Evolutionary conservation across 129 eudicot species (phyloP).

Genomic region (Tanacetum coccineum): DNA sequence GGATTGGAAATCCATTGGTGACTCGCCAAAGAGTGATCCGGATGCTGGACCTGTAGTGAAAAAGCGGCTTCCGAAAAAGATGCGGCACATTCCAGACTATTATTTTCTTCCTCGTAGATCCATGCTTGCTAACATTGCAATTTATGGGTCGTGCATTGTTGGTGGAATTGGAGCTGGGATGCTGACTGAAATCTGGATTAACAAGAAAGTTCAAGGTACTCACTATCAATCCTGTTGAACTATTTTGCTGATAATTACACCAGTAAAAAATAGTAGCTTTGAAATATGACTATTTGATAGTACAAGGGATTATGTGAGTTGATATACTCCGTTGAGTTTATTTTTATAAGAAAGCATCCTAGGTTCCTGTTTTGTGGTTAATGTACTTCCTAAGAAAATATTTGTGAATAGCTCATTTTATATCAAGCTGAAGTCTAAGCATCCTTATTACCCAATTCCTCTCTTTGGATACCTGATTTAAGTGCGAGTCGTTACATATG

Average conservation of each 20-base stretch:
- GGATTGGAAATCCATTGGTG: conserved; percentile 75
- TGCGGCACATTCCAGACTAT: conserved; percentile 71
- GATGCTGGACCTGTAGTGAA: conserved; percentile 51
- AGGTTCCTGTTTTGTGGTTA: not conserved
- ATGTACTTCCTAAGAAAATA: not conserved
- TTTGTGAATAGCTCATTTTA: not conserved
- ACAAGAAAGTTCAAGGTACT: conserved; percentile 85
- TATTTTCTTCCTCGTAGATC: conserved; percentile 90
- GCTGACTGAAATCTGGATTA: conserved; percentile 81
- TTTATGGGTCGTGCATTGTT: conserved; percentile 73
- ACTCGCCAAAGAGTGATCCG: conserved; percentile 29
- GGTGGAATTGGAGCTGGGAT: conserved; percentile 95
- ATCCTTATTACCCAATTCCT: too few relatives aligned
- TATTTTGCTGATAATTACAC: conserved; percentile 8
- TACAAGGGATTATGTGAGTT: not conserved
- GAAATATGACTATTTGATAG: not conserved
- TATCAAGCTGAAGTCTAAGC: too few relatives aligned
- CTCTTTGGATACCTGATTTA: too few relatives aligned
- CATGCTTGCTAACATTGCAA: conserved; percentile 54
- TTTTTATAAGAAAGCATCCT: not conserved
- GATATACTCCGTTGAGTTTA: not conserved
- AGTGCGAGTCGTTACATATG: too few relatives aligned
- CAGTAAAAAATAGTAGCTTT: not conserved
- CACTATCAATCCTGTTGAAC: conserved; percentile 3
- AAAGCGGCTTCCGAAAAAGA: conserved; percentile 66